Conservation (phyloP, 805 yeast genomes). For the Metschnikowia vanudenii region DNA sequence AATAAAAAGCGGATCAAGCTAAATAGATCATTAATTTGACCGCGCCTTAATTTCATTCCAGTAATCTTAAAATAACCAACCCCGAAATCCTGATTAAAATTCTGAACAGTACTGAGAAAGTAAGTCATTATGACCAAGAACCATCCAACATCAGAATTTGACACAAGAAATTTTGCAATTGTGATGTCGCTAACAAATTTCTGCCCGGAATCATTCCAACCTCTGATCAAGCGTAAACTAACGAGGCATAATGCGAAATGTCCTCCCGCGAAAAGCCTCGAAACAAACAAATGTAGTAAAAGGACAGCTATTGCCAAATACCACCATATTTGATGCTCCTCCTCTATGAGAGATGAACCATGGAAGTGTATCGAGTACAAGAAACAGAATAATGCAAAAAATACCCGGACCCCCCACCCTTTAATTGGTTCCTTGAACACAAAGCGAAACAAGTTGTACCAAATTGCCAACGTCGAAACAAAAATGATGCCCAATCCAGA, state of each 20-base stretch:
- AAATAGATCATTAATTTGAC: conserved; percentile 21
- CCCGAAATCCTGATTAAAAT: conserved; percentile 27
- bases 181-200: conserved; percentile 50
- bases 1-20: conserved; percentile 42
- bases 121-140: conserved; percentile 42
- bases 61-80: neutral
- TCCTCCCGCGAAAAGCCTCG: conserved; percentile 3
- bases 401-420: neutral
- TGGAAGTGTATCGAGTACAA: conserved; percentile 70
- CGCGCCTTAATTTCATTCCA: neutral
- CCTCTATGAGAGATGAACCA: conserved; percentile 77
- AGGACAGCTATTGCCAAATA: conserved; percentile 30
- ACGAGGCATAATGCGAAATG: conserved; percentile 21
- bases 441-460: neutral
- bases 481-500: conserved; percentile 18
- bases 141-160: conserved; percentile 45
- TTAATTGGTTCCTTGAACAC: neutral
- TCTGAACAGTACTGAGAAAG: conserved; percentile 20
- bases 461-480: conserved; percentile 7
- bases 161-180: conserved; percentile 43
- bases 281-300: conserved; percentile 12
- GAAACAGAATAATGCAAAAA: conserved; percentile 37
- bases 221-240: conserved; percentile 59
- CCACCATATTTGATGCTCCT: conserved; percentile 97
- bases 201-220: conserved; percentile 92